Conservation (phyloP, 306 rosid species). For the Leucaena leucocephala region DNA sequence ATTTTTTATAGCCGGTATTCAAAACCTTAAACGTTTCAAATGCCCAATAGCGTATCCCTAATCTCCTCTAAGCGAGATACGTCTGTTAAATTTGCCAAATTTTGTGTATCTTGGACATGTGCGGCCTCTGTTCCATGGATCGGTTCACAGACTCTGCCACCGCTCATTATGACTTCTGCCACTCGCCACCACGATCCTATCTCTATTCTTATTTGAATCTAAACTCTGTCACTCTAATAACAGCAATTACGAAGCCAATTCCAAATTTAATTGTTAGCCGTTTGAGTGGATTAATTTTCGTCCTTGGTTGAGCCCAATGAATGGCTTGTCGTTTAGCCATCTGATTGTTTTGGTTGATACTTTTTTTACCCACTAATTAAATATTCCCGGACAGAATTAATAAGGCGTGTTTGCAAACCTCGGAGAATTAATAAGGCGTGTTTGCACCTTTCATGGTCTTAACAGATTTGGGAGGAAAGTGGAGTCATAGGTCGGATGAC, state of each 20-base stretch:
- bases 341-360: background rate
- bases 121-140: no score
- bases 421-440: background rate
- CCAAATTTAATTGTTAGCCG: background rate
- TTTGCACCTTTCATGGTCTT: background rate
- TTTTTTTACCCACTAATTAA: background rate
- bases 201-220: background rate
- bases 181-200: background rate
- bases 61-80: no score
- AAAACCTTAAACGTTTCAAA: background rate
- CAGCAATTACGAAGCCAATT: constrained; percentile 9
- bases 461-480: background rate
- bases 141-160: constrained; percentile 14
- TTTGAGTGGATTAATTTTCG: background rate
- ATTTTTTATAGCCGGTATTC: background rate
- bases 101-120: no score
- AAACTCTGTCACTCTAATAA: background rate
- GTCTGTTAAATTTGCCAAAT: no score
- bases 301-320: background rate
- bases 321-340: background rate
- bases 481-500: background rate
- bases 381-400: background rate
- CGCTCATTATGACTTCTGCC: background rate
- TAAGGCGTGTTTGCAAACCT: background rate
- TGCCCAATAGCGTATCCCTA: background rate